Conservation (phyloP, 2,329 filamentous ascomycete genomes). For the Xenosphaeropsis pyriputrescens region DNA sequence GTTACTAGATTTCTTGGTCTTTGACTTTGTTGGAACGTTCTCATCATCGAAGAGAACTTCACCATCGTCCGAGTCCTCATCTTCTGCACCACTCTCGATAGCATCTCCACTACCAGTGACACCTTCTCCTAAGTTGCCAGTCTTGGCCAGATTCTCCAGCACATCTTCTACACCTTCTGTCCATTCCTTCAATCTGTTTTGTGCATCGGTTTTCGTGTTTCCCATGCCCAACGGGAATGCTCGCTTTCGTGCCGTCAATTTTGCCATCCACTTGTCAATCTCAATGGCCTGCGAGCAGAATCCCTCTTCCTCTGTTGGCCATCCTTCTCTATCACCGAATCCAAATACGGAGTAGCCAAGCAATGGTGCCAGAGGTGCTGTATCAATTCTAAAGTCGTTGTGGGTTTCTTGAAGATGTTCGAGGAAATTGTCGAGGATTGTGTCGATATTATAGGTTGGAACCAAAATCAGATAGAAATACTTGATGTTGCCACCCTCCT, state of each 20-base stretch:
- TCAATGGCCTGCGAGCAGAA: slow-evolving; percentile 89
- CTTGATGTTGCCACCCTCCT: slow-evolving; percentile 29
- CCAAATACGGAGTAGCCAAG: slow-evolving; percentile 90
- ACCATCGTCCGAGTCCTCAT: slow-evolving; percentile 36
- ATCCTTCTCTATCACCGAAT: slow-evolving; percentile 80
- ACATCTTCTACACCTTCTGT: slow-evolving; percentile 57
- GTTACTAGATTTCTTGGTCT: slow-evolving; percentile 26
- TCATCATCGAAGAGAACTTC: slow-evolving; percentile 35
- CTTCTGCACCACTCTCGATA: slow-evolving; percentile 69
- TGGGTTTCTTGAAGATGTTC: slow-evolving; percentile 85
- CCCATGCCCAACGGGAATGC: slow-evolving; percentile 83
- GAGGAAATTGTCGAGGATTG: slow-evolving; percentile 75
- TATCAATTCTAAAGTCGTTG: slow-evolving; percentile 93
- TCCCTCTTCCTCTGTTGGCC: slow-evolving; percentile 80
- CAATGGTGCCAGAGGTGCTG: slow-evolving; percentile 60
- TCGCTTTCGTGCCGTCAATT: slow-evolving; percentile 70
- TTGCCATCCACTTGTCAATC: slow-evolving; percentile 94
- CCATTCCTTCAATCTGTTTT: slow-evolving; percentile 62
- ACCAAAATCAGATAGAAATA: slow-evolving; percentile 75
- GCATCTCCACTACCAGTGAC: slow-evolving; percentile 69
- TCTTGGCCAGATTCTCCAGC: slow-evolving; percentile 46
- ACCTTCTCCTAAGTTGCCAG: slow-evolving; percentile 43
- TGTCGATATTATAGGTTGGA: slow-evolving; percentile 92
- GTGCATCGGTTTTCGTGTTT: slow-evolving; percentile 65
- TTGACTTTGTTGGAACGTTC: slow-evolving; percentile 22